A percentile compares a stretch with the other conserved stretches of the same genome.
Conservation (phyloP, 495 filamentous ascomycete species). For the Aspergillus steynii region DNA sequence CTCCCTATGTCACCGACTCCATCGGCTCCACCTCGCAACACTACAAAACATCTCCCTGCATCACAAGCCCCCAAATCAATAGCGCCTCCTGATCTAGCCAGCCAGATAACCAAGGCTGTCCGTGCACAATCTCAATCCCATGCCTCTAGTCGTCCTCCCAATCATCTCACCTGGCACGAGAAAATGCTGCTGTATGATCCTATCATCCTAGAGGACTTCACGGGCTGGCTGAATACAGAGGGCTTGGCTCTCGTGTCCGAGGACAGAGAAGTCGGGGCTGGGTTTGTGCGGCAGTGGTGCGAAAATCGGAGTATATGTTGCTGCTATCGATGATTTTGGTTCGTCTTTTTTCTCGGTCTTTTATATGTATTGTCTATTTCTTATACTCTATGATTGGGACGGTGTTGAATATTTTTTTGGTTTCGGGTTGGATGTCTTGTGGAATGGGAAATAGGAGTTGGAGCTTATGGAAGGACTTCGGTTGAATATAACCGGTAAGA, state of each 20-base stretch:
- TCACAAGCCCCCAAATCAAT: neutral
- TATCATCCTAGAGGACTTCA: constrained; percentile 82
- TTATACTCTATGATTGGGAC: neutral
- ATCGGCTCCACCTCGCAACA: constrained; percentile 12
- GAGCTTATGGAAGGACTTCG: too few species aligned
- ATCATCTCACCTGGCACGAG: constrained; percentile 70
- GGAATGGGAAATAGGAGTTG: too few species aligned
- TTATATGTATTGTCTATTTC: neutral
- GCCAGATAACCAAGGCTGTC: constrained; percentile 67
- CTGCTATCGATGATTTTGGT: constrained; percentile 28
- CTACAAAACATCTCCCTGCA: neutral
- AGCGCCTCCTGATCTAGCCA: constrained; percentile 48
- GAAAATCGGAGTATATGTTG: constrained; percentile 80
- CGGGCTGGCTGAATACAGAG: constrained; percentile 77
- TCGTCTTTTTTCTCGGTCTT: neutral
- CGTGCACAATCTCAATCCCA: constrained; percentile 48
- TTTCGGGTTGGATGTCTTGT: too few species aligned
- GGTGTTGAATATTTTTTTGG: too few species aligned
- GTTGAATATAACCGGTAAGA: too few species aligned
- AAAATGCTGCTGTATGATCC: constrained; percentile 95
- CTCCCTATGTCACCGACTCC: constrained; percentile 11
- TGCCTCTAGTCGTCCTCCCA: constrained; percentile 16
- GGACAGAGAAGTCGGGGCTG: constrained; percentile 62
- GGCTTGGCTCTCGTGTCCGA: constrained; percentile 60
- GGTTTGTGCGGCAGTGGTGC: constrained; percentile 79